phyloP scores from a whole-genome alignment of 768 basidiomycete genomes.

The Termitomyces titanicus region DNA sequence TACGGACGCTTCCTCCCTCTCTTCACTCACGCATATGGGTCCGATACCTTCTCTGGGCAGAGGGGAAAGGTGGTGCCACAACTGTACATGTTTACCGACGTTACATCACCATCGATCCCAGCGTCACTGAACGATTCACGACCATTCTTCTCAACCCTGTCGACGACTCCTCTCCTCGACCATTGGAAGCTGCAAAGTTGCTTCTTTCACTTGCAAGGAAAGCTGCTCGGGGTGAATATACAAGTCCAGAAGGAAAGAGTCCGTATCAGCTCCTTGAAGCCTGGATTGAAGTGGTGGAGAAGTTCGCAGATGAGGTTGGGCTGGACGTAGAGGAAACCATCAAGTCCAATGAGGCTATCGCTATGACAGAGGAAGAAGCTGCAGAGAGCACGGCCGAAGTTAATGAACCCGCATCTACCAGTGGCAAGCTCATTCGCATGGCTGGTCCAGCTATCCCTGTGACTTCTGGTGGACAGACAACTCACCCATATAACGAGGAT shows the following conservation, averaged over 20 bases:
- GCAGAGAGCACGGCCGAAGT: constrained; percentile 16
- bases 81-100: constrained; percentile 83
- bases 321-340: constrained; percentile 76
- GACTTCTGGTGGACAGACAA: constrained; percentile 42
- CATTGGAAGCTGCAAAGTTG: constrained; percentile 92
- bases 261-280: constrained; percentile 92
- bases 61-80: constrained; percentile 73
- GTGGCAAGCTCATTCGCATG: constrained; percentile 35
- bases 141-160: constrained; percentile 61
- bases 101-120: constrained; percentile 81
- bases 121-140: constrained; percentile 76
- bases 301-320: constrained; percentile 89
- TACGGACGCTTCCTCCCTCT: constrained; percentile 91
- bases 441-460: not conserved
- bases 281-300: constrained; percentile 89
- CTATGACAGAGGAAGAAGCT: constrained; percentile 40
- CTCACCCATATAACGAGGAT: constrained; percentile 67
- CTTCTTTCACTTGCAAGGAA: constrained; percentile 80
- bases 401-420: constrained; percentile 40
- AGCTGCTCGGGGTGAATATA: constrained; percentile 79
- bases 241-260: constrained; percentile 89
- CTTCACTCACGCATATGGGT: constrained; percentile 92
- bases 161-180: constrained; percentile 55
- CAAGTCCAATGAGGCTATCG: constrained; percentile 47
- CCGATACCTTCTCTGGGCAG: constrained; percentile 90